Evolutionary conservation across 305 asterid genomes (phyloP), one percentile per base, ranked within the genome.

Genomic region (Solanum hybrid): DNA sequence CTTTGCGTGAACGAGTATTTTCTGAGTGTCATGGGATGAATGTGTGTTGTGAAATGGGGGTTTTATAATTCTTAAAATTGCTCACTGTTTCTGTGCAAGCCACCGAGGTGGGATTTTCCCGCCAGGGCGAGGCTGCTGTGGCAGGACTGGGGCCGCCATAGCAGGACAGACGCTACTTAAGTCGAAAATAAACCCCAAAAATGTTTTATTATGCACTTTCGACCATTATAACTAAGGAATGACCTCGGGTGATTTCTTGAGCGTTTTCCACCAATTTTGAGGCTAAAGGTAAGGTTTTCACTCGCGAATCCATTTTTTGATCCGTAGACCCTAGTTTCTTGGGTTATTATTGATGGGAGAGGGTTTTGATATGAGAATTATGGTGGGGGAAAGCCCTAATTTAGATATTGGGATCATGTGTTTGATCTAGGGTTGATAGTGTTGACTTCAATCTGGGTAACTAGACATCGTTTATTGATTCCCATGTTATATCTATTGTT

Each of bases 121-220:
- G 3, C 64, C 0, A 5, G 22, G 22, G 22, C 4, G 17, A n/a
- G n/a, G n/a, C n/a, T n/a, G n/a, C n/a, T n/a, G n/a, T n/a, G n/a
- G n/a, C n/a, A n/a, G n/a, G n/a, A n/a, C n/a, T n/a, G n/a, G 6
- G 56, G 56, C 2, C 0, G 45, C 14, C 60, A 5, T 4, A 14
- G 60, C 1, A 2, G 64, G 64, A 51, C 0, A 51, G 0, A 13
- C 7, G 7, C 7, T 0, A 15, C 22, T 14, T 51, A 51, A 0
- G n/a, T 51, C 8, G 2, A 0, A 51, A 51, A 51, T 45, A 51
- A 2, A 51, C 64, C n/a, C 64, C 8, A 51, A 51, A 51, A 51
- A 51, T 1, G 0, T 51, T 45, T 45, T 45, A 5, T 2, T 45
- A 6, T 45, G 1, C 64, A 45, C 22, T 12, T 42, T 42, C 17